Evolutionary conservation across 139 green algal genomes (phyloP), one percentile per base, ranked within the genome.

Genomic region (Tetraselmis chui): DNA sequence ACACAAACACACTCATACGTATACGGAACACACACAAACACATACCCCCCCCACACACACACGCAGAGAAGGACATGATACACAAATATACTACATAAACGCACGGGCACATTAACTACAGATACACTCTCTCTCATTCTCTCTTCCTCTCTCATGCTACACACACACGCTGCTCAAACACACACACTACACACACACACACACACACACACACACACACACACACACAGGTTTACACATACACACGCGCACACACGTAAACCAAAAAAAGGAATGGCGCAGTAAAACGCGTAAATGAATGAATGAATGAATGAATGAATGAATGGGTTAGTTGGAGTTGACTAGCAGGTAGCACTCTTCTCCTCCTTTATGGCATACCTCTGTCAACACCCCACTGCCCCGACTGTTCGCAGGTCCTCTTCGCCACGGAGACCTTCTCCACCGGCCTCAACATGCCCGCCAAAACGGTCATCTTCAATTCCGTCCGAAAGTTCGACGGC

Each of bases 371-470:
- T 23, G 28, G 28, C 76, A 23, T 5, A 58, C 76, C 5, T 2
- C 30, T 1, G 29, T 79, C 76, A 28, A 27, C 27, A 27, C 2
- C 76, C 23, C 22, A 2, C 28, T 29, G 22, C 23, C n/a, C 1
- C 76, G n/a, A 26, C 45, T 18, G 45, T 18, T 18, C 45, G 11
- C 88, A 91, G 88, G 87, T 87, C 29, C 85, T 97, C 11, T 94
- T 95, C 87, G 93, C 93, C 32, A 97, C 93, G 25, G 93, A 97
- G 90, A 97, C 93, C 1, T 96, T 97, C 80, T 91, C 90, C 29
- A 97, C 91, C 18, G 93, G 93, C 0, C 88, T 97, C 75, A 97
- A 97, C 89, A 96, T 96, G 93, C 93, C 93, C 25, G 91, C 93
- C 74, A 92, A 92, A 83, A 96, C 93, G 0, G 90, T 94, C 1